phyloP scores from a whole-genome alignment of 495 filamentous ascomycete genomes.

The Jackrogersella minutella region DNA sequence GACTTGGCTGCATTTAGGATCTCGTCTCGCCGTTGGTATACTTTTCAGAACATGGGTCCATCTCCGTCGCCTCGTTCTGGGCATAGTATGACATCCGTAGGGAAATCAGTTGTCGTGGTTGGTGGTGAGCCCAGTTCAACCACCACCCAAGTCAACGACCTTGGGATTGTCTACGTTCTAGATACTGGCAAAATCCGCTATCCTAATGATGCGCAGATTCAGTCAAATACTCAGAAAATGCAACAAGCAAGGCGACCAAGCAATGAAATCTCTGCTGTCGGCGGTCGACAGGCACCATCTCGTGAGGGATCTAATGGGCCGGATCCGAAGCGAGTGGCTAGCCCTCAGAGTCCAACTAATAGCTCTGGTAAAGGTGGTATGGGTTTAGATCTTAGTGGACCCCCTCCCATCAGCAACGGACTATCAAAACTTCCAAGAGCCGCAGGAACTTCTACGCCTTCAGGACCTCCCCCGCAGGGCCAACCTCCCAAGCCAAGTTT shows the following conservation, averaged over 20 bases:
- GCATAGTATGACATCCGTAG: constrained; percentile 95
- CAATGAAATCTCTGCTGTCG: constrained; percentile 41
- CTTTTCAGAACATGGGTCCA: constrained; percentile 99
- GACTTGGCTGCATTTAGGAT: constrained; percentile 97
- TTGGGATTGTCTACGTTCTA: constrained; percentile 88
- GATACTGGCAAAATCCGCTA: constrained; percentile 97
- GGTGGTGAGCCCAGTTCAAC: constrained; percentile 94
- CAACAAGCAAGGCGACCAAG: constrained; percentile 52
- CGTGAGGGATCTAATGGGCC: constrained; percentile 70
- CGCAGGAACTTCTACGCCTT: constrained; percentile 72
- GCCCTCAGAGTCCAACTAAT: constrained; percentile 53
- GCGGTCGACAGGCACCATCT: constrained; percentile 55
- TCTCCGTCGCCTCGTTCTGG: constrained; percentile 93
- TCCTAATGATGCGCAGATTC: constrained; percentile 76
- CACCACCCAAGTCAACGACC: constrained; percentile 77
- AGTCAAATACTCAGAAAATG: constrained; percentile 48
- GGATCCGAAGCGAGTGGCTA: constrained; percentile 62
- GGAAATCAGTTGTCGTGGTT: constrained; percentile 89
- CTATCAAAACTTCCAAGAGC: constrained; percentile 75
- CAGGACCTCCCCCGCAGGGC: constrained; percentile 86
- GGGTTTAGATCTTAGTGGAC: constrained; percentile 46
- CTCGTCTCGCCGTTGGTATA: constrained; percentile 92
- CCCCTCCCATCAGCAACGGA: constrained; percentile 43
- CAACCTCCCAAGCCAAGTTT: constrained; percentile 77
- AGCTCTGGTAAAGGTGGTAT: constrained; percentile 43